Percentiles rank a stretch among this genome's conserved stretches.
Evolutionary conservation across 495 filamentous ascomycete genomes (phyloP).

Genomic region (Penicillium angulare): DNA sequence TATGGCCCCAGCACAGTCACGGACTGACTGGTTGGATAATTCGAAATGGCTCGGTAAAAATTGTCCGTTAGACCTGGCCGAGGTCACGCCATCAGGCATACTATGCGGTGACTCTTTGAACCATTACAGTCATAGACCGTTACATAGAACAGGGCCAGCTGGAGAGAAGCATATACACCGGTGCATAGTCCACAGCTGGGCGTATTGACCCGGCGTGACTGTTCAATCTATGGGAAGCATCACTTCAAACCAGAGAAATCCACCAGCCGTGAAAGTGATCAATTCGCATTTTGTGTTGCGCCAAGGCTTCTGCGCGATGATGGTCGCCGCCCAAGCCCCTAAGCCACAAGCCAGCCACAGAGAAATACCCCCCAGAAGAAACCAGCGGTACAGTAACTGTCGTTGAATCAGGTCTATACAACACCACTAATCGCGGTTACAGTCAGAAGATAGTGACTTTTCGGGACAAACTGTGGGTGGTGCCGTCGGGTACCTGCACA

Average conservation of each 20-base stretch:
- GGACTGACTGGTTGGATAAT: neutral
- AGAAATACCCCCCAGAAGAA: neutral
- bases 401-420: neutral
- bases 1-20: slow-evolving; percentile 1
- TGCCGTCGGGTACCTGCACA: neutral
- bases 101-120: neutral
- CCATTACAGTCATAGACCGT: neutral
- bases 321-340: neutral
- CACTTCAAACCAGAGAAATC: neutral
- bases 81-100: neutral
- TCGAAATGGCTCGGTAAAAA: neutral
- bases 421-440: neutral
- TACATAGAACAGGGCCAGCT: slow-evolving; percentile 3
- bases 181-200: neutral
- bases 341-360: neutral
- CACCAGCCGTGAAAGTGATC: neutral
- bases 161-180: neutral
- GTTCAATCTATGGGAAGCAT: neutral
- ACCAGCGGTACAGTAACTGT: neutral
- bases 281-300: too few species aligned
- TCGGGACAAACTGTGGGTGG: neutral
- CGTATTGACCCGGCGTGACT: neutral
- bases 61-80: neutral
- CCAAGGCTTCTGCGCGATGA: neutral
- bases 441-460: neutral